phyloP scores from a whole-genome alignment of 2,329 filamentous ascomycete species.

The Colletotrichum spaethianum region DNA sequence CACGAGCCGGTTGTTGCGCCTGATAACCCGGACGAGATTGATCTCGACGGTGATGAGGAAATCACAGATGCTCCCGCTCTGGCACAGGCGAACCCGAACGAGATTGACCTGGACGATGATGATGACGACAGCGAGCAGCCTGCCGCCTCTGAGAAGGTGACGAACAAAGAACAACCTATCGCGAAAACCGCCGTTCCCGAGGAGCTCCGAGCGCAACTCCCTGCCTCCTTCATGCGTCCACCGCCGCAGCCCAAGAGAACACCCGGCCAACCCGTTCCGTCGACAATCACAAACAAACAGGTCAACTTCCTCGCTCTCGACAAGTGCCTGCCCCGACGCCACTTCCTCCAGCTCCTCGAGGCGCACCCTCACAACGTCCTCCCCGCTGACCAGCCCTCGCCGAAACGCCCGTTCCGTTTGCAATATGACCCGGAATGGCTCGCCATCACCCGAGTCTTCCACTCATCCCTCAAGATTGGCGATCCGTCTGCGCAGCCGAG shows the following conservation, averaged over 20 bases:
- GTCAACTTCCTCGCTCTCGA: slow-evolving; percentile 92
- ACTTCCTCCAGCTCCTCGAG: slow-evolving; percentile 86
- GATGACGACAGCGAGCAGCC: slow-evolving; percentile 53
- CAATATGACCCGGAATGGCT: slow-evolving; percentile 96
- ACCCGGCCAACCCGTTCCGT: slow-evolving; percentile 76
- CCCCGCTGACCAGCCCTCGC: slow-evolving; percentile 41
- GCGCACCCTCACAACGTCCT: slow-evolving; percentile 59
- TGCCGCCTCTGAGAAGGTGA: slow-evolving; percentile 43
- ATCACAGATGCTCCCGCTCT: neutral
- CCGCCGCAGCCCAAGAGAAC: slow-evolving; percentile 53
- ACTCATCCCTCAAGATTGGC: slow-evolving; percentile 75
- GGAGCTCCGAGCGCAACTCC: slow-evolving; percentile 80
- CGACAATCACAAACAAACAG: slow-evolving; percentile 80
- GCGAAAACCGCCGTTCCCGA: slow-evolving; percentile 64
- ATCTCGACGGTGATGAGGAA: slow-evolving; percentile 39
- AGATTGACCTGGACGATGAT: slow-evolving; percentile 79
- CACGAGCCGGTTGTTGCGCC: slow-evolving; percentile 6
- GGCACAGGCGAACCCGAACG: slow-evolving; percentile 69
- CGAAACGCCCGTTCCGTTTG: slow-evolving; percentile 68
- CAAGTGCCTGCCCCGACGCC: slow-evolving; percentile 85
- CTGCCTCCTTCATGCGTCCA: slow-evolving; percentile 77
- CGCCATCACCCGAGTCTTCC: slow-evolving; percentile 89
- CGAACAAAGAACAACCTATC: slow-evolving; percentile 17
- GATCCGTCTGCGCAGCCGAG: slow-evolving; percentile 67
- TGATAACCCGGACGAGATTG: slow-evolving; percentile 42